phyloP scores from a whole-genome alignment of 2,329 filamentous ascomycete species.

The Macroventuria anomochaeta region DNA sequence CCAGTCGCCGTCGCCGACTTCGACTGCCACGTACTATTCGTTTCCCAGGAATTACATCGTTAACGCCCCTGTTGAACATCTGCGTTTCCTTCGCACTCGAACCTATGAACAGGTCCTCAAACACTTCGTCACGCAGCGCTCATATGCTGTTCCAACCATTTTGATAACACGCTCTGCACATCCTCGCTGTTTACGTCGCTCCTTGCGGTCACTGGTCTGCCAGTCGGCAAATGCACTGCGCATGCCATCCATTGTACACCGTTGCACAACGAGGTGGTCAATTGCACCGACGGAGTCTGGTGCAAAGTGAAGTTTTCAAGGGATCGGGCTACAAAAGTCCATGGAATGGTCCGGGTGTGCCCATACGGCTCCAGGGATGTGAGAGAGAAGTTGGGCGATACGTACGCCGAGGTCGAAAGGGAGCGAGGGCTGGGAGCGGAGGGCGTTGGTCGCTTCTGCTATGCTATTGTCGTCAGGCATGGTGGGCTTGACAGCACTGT shows the following conservation, averaged over 20 bases:
- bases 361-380: neutral
- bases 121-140: conserved; percentile 2
- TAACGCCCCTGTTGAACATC: conserved; percentile 26
- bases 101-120: conserved; percentile 12
- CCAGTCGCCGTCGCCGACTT: conserved; percentile 21
- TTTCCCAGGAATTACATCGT: neutral
- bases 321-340: neutral
- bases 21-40: conserved; percentile 11
- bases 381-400: neutral
- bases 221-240: neutral
- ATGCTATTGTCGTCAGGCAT: neutral
- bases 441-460: neutral
- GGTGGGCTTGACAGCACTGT: neutral
- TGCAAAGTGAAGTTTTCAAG: neutral
- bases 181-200: neutral
- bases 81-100: conserved; percentile 16
- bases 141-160: conserved; percentile 7
- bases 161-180: neutral
- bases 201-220: neutral
- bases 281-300: neutral
- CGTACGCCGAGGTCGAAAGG: neutral
- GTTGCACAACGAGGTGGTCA: neutral
- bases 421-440: neutral
- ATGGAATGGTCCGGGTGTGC: neutral
- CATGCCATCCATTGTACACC: neutral